Evolutionary conservation across 805 yeast genomes (phyloP), one percentile per base, ranked within the genome.

Genomic region (Osmozyma mogii): DNA sequence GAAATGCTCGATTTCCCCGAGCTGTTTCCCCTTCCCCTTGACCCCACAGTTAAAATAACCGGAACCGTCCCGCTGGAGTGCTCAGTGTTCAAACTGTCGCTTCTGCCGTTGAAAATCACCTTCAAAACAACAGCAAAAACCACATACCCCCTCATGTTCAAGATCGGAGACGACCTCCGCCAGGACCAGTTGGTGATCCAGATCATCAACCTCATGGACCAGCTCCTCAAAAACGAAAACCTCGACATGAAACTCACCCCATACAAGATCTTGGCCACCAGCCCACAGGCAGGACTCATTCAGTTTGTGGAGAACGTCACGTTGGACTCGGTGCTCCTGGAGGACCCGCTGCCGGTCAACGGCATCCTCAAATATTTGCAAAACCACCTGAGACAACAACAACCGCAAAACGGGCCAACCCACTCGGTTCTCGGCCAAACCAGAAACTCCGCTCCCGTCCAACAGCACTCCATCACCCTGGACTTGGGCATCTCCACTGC

Each of bases 121-220:
- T 78, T 92, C 50, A 76, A 70, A 42, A 78, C 92, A 1, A 50
- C 51, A 24, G 50, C 47, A 30, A 40, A 41, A 21, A 43, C 43
- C 25, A 52, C 52, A 29, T 92, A 85, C 52, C 76, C 94, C 5
- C 59, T 92, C 21, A 89, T 92, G 81, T 89, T 85, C 58, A 92
- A 92, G 54, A 82, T 83, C 29, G 99, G 99, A 9, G 99, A 83
- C 40, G 98, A 92, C 51, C 64, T 92, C 29, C 66, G 97, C 36
- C 99, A 92, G 54, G 99, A 92, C 61, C 99, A 92, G 54, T 68
- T 92, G 40, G 94, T 92, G n/a, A 82, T 87, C 28, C 98, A 92
- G 54, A 84, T 92, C 37, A 84, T 92, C 34, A 72, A 79, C 33
- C 61, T 92, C 35, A 92, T 92, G 95, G 95, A 92, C 50, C 84